Percentiles rank a stretch among this genome's conserved stretches.
These are phyloP conservation scores for Ilyonectria sp. DNA, from an alignment of 2,329 filamentous ascomycete genomes.

Conservation along the genomic window DNA sequence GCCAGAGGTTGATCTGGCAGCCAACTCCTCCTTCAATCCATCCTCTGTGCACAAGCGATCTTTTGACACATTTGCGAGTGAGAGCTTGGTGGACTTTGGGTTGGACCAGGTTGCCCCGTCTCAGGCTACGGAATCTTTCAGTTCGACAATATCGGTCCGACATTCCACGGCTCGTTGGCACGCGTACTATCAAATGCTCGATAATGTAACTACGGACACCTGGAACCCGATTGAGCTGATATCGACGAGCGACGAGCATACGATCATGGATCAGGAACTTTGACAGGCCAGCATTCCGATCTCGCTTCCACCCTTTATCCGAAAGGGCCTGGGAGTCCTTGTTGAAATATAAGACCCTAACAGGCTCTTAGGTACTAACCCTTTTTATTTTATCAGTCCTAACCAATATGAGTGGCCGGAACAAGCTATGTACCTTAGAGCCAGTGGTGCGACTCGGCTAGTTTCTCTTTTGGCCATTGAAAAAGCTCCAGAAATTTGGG, in stretches of 20 bases:
- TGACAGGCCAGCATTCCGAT: constrained; percentile 32
- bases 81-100: neutral
- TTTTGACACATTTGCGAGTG: constrained; percentile 30
- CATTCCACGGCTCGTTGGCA: constrained; percentile 49
- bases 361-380: too few relatives aligned
- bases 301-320: neutral
- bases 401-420: neutral
- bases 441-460: constrained; percentile 32
- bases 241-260: constrained; percentile 54
- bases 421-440: neutral
- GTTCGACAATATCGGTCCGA: constrained; percentile 30
- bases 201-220: constrained; percentile 44
- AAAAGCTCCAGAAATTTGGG: constrained; percentile 40
- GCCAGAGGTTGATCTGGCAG: neutral
- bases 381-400: too few relatives aligned
- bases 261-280: constrained; percentile 51
- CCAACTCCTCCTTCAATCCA: neutral
- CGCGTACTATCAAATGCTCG: constrained; percentile 54
- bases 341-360: too few relatives aligned
- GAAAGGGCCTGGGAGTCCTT: neutral
- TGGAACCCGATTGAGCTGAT: constrained; percentile 54
- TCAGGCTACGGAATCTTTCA: constrained; percentile 27
- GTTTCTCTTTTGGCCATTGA: constrained; percentile 43
- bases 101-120: constrained; percentile 18
- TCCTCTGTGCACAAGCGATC: constrained; percentile 38